phyloP scores from a whole-genome alignment of 331 rosid genomes.

The Quercus phellos region DNA sequence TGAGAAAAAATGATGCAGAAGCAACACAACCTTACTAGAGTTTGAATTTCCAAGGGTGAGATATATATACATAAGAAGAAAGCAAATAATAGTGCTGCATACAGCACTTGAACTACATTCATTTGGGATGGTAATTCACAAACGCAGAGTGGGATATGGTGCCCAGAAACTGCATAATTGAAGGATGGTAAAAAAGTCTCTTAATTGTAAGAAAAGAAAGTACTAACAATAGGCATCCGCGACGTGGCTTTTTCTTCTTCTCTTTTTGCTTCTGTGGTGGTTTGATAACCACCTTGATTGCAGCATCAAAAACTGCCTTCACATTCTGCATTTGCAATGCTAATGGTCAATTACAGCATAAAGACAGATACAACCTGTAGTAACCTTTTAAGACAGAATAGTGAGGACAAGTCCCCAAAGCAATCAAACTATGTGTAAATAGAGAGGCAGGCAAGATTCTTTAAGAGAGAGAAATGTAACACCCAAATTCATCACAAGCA shows the following conservation, averaged over 20 bases:
- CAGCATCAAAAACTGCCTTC: constrained; percentile 79
- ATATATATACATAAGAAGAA: background rate
- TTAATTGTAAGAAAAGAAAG: constrained; percentile 5
- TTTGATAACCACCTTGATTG: constrained; percentile 83
- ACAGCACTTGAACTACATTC: background rate
- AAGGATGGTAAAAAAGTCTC: background rate
- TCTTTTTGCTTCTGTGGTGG: constrained; percentile 76
- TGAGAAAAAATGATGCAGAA: background rate
- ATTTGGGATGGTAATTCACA: background rate
- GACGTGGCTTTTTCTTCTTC: constrained; percentile 58
- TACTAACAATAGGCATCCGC: constrained; percentile 74
- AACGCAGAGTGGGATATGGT: background rate
- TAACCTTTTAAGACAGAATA: background rate
- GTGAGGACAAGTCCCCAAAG: background rate
- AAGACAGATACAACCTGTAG: background rate
- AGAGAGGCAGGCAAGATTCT: background rate
- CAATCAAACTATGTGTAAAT: background rate
- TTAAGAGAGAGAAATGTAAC: background rate
- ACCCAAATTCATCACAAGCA: background rate
- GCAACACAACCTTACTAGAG: background rate
- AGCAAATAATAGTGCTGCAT: background rate
- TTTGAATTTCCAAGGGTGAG: background rate
- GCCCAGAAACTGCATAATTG: background rate
- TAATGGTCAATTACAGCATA: constrained; percentile 4
- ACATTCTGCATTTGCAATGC: constrained; percentile 60